Conservation (phyloP, 768 basidiomycete genomes). For the Calocybe indica region DNA sequence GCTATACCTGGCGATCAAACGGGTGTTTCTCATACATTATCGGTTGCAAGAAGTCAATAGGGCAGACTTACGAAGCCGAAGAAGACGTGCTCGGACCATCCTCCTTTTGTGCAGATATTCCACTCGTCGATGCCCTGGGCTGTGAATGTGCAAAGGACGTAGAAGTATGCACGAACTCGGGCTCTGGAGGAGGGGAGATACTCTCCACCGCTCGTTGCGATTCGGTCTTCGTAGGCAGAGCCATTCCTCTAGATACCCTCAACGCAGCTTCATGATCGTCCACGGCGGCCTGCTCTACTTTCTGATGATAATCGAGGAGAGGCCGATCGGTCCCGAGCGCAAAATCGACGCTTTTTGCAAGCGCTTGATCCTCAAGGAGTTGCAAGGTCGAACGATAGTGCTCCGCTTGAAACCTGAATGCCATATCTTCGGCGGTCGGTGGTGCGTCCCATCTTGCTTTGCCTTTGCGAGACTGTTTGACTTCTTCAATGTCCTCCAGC, state of each 20-base stretch:
- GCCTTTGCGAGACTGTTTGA: constrained; percentile 12
- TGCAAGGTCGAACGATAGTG: constrained; percentile 5
- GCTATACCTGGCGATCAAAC: too few species aligned
- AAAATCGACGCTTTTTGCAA: constrained; percentile 12
- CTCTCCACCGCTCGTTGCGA: constrained; percentile 7
- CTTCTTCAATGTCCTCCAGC: constrained; percentile 9
- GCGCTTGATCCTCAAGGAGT: constrained; percentile 4
- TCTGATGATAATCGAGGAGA: constrained; percentile 4
- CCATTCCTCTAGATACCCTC: constrained; percentile 6
- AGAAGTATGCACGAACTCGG: too few species aligned
- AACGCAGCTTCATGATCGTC: constrained; percentile 15
- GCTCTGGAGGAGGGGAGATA: background rate
- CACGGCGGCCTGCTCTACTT: constrained; percentile 11
- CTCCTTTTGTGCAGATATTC: too few species aligned
- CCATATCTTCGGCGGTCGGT: constrained; percentile 12
- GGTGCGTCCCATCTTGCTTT: constrained; percentile 13
- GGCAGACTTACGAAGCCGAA: too few species aligned
- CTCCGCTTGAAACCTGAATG: constrained; percentile 9
- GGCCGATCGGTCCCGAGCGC: constrained; percentile 11
- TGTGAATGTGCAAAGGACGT: too few species aligned
- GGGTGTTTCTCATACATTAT: too few species aligned
- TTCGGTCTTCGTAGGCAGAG: constrained; percentile 8
- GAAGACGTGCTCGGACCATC: too few species aligned
- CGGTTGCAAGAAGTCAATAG: too few species aligned
- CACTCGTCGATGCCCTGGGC: too few species aligned